Evolutionary conservation across 179 eudicot species (phyloP), one percentile per base, ranked within the genome.

Genomic region (Actinidia arguta): DNA sequence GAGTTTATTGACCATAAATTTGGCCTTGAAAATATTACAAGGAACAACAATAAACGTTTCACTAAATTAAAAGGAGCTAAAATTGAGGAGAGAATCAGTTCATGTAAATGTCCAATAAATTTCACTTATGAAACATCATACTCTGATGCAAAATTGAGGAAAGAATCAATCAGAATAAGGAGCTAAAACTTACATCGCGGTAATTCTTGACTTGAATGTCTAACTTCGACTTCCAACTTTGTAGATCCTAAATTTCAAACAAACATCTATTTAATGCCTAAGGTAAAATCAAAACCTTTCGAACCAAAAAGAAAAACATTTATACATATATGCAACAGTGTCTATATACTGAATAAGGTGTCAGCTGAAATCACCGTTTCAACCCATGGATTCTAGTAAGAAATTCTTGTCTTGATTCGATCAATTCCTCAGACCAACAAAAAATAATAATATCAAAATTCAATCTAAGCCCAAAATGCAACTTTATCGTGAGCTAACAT

Each of bases 201-300:
- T 93, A 92, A 81, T 80, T 83, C 85, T 88, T 90, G 55, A 93
- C 98, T 84, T 94, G 98, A 80, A 89, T 92, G 81, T 94, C 96
- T 82, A 94, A 64, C 80, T 93, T 93, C 22, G 92, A 87, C 81
- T 94, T 91, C 98, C 96, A 94, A 74, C 86, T 89, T 80, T 94
- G 98, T 85, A 94, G 90, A 87, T 94, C 98, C 96, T 94, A 83
- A 42, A 80, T n/a, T n/a, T 55, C 67, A 80, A 42, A 55, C 36
- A 67, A 52, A 79, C 50, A 50, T 25, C 11, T 17, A 6, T 10
- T 78, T n/a, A 68, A 36, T n/a, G 67, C 55, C 52, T 0, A 0
- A 22, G 20, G 3, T 12, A 66, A 63, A 20, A 14, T 18, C 2
- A n/a, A 62, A 51, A 77, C 9, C n/a, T 24, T n/a, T 27, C 2